These are phyloP conservation scores for Plasmodium yoelii DNA, from an alignment of 169 alveolate genomes.

Conservation along the genomic window DNA sequence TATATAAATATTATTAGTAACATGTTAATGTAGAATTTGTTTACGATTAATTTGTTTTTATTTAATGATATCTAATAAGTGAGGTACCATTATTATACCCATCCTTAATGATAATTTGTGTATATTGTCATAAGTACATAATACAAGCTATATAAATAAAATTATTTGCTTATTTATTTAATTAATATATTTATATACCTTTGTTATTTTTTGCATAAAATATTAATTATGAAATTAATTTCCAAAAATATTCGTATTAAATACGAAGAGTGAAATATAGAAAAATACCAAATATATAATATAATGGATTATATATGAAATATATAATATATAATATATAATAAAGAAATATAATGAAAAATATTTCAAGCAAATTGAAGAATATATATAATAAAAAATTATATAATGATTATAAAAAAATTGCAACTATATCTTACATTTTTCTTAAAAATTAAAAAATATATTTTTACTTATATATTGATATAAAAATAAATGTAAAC, in stretches of 20 bases:
- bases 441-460: background rate
- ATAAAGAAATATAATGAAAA: background rate
- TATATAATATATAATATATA: background rate
- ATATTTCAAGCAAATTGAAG: conserved; percentile 7
- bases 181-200: background rate
- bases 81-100: background rate
- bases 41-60: background rate
- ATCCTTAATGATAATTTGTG: background rate
- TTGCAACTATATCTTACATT: conserved; percentile 11
- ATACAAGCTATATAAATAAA: background rate
- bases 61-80: background rate
- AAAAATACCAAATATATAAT: background rate
- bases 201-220: background rate
- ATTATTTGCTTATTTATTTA: background rate
- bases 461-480: background rate
- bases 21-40: background rate
- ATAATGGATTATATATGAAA: background rate
- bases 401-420: conserved; percentile 1
- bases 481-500: background rate
- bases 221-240: too few relatives aligned
- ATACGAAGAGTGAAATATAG: background rate
- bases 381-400: conserved; percentile 1
- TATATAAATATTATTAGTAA: conserved; percentile 11
- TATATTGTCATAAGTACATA: background rate
- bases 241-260: too few relatives aligned